These are phyloP conservation scores for Amphicarpaea edgeworthii DNA, from an alignment of 306 rosid genomes.

Conservation along the genomic window DNA sequence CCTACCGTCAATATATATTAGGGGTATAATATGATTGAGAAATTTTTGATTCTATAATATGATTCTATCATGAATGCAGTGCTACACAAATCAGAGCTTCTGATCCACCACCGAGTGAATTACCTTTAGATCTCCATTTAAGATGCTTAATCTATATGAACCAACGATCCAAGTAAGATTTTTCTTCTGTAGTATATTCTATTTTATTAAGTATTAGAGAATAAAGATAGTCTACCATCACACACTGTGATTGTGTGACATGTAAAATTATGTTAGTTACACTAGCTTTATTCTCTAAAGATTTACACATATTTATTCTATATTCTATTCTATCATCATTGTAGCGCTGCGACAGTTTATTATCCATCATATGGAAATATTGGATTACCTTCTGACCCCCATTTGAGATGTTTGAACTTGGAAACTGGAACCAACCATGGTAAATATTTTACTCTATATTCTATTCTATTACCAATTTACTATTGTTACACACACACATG, in stretches of 20 bases:
- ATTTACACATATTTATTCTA: background rate
- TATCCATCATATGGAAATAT: constrained; percentile 54
- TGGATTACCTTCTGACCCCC: constrained; percentile 65
- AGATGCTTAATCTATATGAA: constrained; percentile 39
- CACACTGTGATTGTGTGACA: no score
- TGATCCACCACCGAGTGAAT: constrained; percentile 50
- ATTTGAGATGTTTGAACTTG: constrained; percentile 48
- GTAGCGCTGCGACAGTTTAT: constrained; percentile 34
- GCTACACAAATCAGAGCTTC: constrained; percentile 31
- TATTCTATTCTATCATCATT: background rate
- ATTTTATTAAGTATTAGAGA: background rate
- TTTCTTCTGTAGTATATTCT: background rate
- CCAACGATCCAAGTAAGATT: constrained; percentile 39
- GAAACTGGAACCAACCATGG: constrained; percentile 35
- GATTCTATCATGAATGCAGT: constrained; percentile 1
- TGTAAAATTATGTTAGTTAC: no score
- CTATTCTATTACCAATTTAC: no score
- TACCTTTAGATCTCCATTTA: constrained; percentile 62
- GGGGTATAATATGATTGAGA: no score
- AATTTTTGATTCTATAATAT: no score
- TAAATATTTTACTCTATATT: background rate
- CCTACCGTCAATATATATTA: background rate
- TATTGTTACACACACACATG: background rate
- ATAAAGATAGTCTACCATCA: no score
- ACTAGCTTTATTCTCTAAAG: no score